These are phyloP conservation scores for Colletotrichum neosansevieriae DNA, from an alignment of 2,329 filamentous ascomycete species.

Conservation along the genomic window DNA sequence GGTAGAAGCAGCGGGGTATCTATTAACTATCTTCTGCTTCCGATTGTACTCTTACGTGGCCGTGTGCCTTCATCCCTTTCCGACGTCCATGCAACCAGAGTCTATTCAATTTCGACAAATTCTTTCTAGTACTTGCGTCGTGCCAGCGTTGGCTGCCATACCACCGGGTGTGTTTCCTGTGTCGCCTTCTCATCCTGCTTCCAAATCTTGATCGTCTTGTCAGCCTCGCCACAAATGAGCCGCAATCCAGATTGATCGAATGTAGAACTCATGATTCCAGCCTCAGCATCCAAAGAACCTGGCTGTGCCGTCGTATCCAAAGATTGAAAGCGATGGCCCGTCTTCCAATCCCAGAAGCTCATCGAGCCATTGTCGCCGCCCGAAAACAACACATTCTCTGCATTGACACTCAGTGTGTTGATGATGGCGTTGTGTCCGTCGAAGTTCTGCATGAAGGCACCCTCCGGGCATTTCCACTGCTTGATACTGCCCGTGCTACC, in stretches of 20 bases:
- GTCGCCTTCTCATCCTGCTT: constrained; percentile 93
- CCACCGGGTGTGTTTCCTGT: constrained; percentile 88
- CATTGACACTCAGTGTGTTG: constrained; percentile 90
- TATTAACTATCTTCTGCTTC: constrained; percentile 10
- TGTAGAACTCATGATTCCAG: constrained; percentile 92
- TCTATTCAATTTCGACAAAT: no score
- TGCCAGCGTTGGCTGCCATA: constrained; percentile 88
- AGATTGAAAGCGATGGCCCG: constrained; percentile 89
- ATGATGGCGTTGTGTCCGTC: constrained; percentile 97
- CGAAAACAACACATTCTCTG: constrained; percentile 96
- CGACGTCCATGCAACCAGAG: background rate
- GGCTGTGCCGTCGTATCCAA: constrained; percentile 94
- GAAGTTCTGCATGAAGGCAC: constrained; percentile 99
- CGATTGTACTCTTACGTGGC: background rate
- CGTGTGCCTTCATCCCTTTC: background rate
- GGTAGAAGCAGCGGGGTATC: constrained; percentile 23
- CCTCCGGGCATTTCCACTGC: constrained; percentile 99
- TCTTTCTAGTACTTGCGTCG: constrained; percentile 75
- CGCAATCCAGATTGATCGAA: constrained; percentile 91
- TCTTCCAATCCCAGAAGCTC: constrained; percentile 99
- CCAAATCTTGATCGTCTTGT: constrained; percentile 99
- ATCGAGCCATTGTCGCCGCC: constrained; percentile 96
- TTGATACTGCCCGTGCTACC: constrained; percentile 95
- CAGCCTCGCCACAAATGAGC: constrained; percentile 93
- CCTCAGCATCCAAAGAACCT: constrained; percentile 92